A percentile compares a stretch with the other conserved stretches of the same genome.
These are phyloP conservation scores for Penicillium ucsense DNA, from an alignment of 495 filamentous ascomycete genomes.

Conservation along the genomic window DNA sequence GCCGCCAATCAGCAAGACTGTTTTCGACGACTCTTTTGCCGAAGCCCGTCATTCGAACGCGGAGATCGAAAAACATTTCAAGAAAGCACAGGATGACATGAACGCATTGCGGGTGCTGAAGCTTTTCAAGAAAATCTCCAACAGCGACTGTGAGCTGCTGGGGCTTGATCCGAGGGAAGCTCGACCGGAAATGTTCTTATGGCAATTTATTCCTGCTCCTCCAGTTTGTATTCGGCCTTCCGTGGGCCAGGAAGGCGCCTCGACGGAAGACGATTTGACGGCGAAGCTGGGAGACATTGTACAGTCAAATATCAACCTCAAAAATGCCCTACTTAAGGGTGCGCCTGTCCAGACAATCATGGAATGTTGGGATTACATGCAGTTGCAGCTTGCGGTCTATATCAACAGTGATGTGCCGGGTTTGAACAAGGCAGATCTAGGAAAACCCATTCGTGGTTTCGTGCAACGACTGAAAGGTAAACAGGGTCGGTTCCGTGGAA, in stretches of 20 bases:
- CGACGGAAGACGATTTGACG: constrained; percentile 93
- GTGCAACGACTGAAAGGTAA: constrained; percentile 95
- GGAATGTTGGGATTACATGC: constrained; percentile 97
- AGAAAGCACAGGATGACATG: constrained; percentile 87
- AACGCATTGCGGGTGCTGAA: constrained; percentile 84
- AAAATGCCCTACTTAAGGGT: constrained; percentile 68
- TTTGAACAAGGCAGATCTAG: constrained; percentile 62
- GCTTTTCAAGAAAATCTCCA: constrained; percentile 78
- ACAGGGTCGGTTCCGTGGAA: constrained; percentile 93
- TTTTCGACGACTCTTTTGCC: constrained; percentile 74
- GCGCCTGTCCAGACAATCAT: constrained; percentile 80
- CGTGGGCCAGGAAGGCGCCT: constrained; percentile 80
- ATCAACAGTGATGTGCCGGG: constrained; percentile 96
- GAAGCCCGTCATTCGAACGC: constrained; percentile 61
- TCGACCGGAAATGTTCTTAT: constrained; percentile 92
- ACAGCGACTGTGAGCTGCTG: constrained; percentile 79
- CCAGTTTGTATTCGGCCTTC: constrained; percentile 90
- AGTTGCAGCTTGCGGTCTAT: constrained; percentile 90
- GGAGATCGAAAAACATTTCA: constrained; percentile 83
- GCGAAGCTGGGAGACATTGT: constrained; percentile 92
- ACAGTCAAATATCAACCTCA: constrained; percentile 73
- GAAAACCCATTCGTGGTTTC: constrained; percentile 80
- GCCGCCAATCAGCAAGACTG: constrained; percentile 64
- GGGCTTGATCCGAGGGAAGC: constrained; percentile 80
- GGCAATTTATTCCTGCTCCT: constrained; percentile 91